Percentiles rank a stretch among this genome's conserved stretches.
Conservation (phyloP, 1,139 yeast species). For the Citeromyces siamensis region DNA sequence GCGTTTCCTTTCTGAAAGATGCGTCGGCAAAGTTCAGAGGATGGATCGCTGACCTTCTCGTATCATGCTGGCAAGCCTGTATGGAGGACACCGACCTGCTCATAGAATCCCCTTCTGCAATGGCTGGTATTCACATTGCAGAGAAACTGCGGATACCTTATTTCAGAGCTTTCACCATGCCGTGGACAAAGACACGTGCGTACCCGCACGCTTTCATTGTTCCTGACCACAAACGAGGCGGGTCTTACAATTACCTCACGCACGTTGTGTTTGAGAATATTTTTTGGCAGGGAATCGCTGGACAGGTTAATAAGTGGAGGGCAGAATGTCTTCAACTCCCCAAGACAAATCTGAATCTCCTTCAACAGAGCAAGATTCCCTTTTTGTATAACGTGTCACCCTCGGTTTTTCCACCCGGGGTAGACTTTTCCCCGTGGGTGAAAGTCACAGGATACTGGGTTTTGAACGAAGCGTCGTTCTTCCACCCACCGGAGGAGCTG, state of each 20-base stretch:
- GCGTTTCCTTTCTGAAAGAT: conserved; percentile 71
- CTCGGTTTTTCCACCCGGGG: conserved; percentile 78
- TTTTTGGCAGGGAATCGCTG: conserved; percentile 89
- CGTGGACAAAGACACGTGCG: conserved; percentile 93
- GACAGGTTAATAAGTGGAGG: conserved; percentile 85
- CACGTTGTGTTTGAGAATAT: conserved; percentile 88
- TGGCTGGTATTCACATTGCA: conserved; percentile 93
- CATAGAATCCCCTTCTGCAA: conserved; percentile 90
- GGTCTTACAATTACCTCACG: conserved; percentile 83
- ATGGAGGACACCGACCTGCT: conserved; percentile 64
- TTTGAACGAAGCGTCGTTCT: conserved; percentile 38
- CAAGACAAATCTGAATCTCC: conserved; percentile 52
- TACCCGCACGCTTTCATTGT: conserved; percentile 95
- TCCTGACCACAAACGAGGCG: conserved; percentile 88
- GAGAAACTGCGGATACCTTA: conserved; percentile 86
- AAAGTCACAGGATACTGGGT: conserved; percentile 96
- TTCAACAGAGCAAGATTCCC: conserved; percentile 76
- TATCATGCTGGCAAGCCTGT: conserved; percentile 76
- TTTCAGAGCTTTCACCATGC: conserved; percentile 95
- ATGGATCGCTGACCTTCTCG: conserved; percentile 68
- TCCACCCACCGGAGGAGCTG: conserved; percentile 52
- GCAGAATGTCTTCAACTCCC: conserved; percentile 49
- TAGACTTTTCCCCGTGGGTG: conserved; percentile 91
- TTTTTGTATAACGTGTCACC: conserved; percentile 86
- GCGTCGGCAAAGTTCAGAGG: conserved; percentile 67